Percentiles rank a stretch among this genome's conserved stretches.
phyloP scores from a whole-genome alignment of 2,329 filamentous ascomycete genomes.

The Aspergillus hortae region DNA sequence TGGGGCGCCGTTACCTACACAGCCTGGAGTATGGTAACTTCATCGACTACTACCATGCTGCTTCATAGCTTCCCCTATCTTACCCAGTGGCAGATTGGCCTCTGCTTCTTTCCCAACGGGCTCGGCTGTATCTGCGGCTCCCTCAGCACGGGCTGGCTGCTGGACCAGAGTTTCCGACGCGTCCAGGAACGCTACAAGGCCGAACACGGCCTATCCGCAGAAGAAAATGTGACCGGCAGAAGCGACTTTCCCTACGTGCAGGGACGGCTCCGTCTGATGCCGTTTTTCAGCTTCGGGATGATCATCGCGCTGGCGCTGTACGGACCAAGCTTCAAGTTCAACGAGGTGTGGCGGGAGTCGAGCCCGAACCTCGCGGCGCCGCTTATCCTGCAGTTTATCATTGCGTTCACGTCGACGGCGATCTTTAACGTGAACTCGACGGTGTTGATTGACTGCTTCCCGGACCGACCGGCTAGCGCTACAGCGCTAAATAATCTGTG shows the following conservation, averaged over 20 bases:
- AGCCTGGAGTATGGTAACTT: constrained; percentile 49
- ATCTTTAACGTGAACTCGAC: constrained; percentile 35
- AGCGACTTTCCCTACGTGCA: constrained; percentile 5
- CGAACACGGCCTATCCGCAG: background rate
- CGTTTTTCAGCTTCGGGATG: constrained; percentile 6
- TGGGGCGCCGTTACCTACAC: constrained; percentile 46
- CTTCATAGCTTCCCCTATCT: constrained; percentile 31
- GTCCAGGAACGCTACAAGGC: constrained; percentile 3
- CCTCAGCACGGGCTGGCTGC: constrained; percentile 11
- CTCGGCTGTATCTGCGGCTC: constrained; percentile 24
- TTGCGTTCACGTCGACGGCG: constrained; percentile 32
- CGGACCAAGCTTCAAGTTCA: constrained; percentile 26
- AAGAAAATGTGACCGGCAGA: background rate
- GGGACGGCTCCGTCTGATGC: constrained; percentile 5
- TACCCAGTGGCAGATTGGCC: constrained; percentile 37
- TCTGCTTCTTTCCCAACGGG: constrained; percentile 40
- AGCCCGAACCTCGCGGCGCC: constrained; percentile 31
- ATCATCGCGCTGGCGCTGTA: constrained; percentile 27
- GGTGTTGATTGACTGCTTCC: constrained; percentile 36
- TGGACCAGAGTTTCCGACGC: constrained; percentile 8
- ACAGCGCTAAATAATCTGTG: constrained; percentile 37
- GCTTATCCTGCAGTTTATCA: constrained; percentile 37
- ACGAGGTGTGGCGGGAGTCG: background rate
- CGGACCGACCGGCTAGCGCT: constrained; percentile 31
- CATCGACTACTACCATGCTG: constrained; percentile 37